phyloP scores from a whole-genome alignment of 2,329 filamentous ascomycete species.

The Paramyrothecium roridum region DNA sequence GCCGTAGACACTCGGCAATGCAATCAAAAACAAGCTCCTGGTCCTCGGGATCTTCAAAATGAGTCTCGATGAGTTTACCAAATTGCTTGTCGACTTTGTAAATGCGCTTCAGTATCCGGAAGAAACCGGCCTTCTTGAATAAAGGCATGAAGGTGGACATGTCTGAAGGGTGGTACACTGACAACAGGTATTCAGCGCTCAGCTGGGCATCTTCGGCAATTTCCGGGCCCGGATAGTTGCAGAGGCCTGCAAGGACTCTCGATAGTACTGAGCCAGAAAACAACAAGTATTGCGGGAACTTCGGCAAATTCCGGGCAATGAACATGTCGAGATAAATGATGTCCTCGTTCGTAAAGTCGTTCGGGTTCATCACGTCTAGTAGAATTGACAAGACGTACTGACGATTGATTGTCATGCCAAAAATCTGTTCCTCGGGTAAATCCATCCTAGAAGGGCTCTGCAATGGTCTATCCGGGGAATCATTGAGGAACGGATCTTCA shows the following conservation, averaged over 20 bases:
- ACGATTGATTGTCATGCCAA: constrained; percentile 73
- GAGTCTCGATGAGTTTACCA: constrained; percentile 71
- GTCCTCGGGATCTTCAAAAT: constrained; percentile 81
- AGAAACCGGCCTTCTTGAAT: constrained; percentile 79
- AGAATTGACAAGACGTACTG: constrained; percentile 92
- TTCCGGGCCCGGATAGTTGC: constrained; percentile 75
- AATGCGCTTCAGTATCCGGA: constrained; percentile 84
- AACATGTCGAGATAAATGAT: constrained; percentile 99
- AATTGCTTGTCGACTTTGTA: constrained; percentile 80
- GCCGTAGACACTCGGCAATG: constrained; percentile 70
- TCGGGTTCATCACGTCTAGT: constrained; percentile 80
- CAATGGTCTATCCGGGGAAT: constrained; percentile 60
- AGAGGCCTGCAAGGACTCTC: constrained; percentile 76
- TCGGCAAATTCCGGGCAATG: constrained; percentile 89
- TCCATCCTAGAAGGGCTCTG: constrained; percentile 50
- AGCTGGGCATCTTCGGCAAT: constrained; percentile 91
- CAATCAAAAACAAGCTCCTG: constrained; percentile 74
- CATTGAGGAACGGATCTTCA: constrained; percentile 90
- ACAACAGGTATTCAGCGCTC: constrained; percentile 93
- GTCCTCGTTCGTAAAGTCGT: constrained; percentile 73
- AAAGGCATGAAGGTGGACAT: constrained; percentile 71
- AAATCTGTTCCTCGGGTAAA: constrained; percentile 62
- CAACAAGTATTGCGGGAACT: constrained; percentile 93
- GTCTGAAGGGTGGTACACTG: constrained; percentile 87
- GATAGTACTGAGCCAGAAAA: constrained; percentile 84